Conservation (phyloP, 2,329 filamentous ascomycete species). For the Lojkania enalia region DNA sequence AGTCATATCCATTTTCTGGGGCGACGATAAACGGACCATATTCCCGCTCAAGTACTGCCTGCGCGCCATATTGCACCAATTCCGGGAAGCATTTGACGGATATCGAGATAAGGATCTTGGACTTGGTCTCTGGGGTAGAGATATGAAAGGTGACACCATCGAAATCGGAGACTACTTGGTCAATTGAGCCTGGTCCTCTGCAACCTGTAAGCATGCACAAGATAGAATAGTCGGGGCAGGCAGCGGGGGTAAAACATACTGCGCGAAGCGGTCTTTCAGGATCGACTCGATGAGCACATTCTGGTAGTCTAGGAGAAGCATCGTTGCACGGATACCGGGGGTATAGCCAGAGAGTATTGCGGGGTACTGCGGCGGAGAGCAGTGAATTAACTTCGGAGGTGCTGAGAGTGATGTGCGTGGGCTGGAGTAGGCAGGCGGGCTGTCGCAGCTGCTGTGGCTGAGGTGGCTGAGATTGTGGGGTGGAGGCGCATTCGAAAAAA, state of each 20-base stretch:
- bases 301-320: slow-evolving; percentile 98
- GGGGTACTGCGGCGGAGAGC: slow-evolving; percentile 27
- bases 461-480: slow-evolving; percentile 33
- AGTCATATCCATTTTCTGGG: slow-evolving; percentile 91
- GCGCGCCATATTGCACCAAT: slow-evolving; percentile 88
- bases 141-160: slow-evolving; percentile 99
- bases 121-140: slow-evolving; percentile 91
- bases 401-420: slow-evolving; percentile 26
- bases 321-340: slow-evolving; percentile 38
- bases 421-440: slow-evolving; percentile 21
- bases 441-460: slow-evolving; percentile 24
- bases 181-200: slow-evolving; percentile 87
- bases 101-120: slow-evolving; percentile 92
- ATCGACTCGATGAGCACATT: slow-evolving; percentile 97
- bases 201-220: slow-evolving; percentile 35
- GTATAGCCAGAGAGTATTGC: slow-evolving; percentile 19
- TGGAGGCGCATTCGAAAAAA: slow-evolving; percentile 34
- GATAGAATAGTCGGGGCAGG: slow-evolving; percentile 32
- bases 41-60: slow-evolving; percentile 88
- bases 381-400: slow-evolving; percentile 35
- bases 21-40: slow-evolving; percentile 89
- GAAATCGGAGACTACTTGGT: slow-evolving; percentile 98
- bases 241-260: slow-evolving; percentile 57
- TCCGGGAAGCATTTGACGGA: slow-evolving; percentile 94
- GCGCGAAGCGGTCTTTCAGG: slow-evolving; percentile 90